Evolutionary conservation across 805 yeast species (phyloP), one percentile per base, ranked within the genome.

Genomic region (Kluyveromyces lactis): DNA sequence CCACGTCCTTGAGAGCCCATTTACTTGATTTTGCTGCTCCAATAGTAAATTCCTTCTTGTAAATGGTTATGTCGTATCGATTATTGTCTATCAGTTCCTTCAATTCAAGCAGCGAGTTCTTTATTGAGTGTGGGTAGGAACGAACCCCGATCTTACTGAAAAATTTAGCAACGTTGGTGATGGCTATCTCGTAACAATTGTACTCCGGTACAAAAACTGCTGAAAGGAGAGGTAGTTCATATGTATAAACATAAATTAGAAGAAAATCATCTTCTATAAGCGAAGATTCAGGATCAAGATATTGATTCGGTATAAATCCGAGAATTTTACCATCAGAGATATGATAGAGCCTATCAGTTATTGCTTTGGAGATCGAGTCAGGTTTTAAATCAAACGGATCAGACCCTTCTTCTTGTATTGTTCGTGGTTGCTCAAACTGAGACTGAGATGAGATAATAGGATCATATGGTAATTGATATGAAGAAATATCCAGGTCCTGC

Each of bases 141-240:
- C 18, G 10, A 3, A 34, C 12, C 5, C 30, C 27, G 4, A 34
- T 9, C 15, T 21, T 13, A 5, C 11, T 13, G 30, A 26, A 34
- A 15, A 34, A 26, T 13, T 13, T 19, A 4, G 27, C 29, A 21
- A 34, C 19, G 21, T 34, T 26, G 5, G 21, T n/a, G 18, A 34
- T 26, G 13, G 19, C 13, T 9, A 34, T 18, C 18, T 34, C 37
- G 13, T 13, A 34, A 17, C 37, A 34, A 26, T 34, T 34, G 18
- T 8, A 3, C 21, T 34, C 37, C 3, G 37, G 37, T 16, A 26
- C 9, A 18, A 34, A 34, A 8, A 17, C 12, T 24, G 29, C 6
- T 16, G 19, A 16, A 17, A 10, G 18, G n/a, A 34, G 18, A 15
- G 37, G 37, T 13, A 34, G 13, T 6, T 34, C 19, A 34, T 34